phyloP scores from a whole-genome alignment of 441 rosid genomes.

The Pelargonium cotyledonis region DNA sequence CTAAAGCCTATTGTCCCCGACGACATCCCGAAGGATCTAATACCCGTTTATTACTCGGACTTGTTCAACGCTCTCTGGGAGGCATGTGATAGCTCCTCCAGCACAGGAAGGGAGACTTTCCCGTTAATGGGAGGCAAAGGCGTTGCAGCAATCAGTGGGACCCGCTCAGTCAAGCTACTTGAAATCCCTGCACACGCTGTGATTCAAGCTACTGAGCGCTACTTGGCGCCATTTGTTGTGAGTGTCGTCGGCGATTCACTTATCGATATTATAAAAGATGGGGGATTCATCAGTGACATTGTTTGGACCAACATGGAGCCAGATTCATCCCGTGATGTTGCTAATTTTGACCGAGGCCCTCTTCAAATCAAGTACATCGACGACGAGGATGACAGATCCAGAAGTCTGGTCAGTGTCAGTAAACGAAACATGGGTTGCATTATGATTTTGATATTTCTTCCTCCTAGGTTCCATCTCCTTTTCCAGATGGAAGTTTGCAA shows the following conservation, averaged over 20 bases:
- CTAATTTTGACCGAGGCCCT: conserved; percentile 30
- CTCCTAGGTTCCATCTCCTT: conserved; percentile 86
- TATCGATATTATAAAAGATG: conserved; percentile 47
- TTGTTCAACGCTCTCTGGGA: conserved; percentile 82
- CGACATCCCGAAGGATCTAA: conserved; percentile 39
- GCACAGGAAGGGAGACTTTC: conserved; percentile 75
- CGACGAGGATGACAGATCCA: conserved; percentile 41
- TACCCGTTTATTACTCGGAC: conserved; percentile 50
- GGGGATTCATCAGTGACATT: conserved; percentile 52
- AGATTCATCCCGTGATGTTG: conserved; percentile 31
- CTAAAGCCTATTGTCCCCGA: conserved; percentile 62
- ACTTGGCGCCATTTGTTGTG: conserved; percentile 67
- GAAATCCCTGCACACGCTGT: conserved; percentile 54
- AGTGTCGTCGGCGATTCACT: conserved; percentile 67
- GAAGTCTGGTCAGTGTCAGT: conserved; percentile 26
- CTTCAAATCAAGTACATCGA: conserved; percentile 66
- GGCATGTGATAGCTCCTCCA: conserved; percentile 66
- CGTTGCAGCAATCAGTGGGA: conserved; percentile 64
- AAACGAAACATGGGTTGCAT: conserved; percentile 64
- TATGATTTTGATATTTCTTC: conserved; percentile 68
- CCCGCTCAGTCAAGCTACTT: conserved; percentile 79
- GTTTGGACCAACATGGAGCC: conserved; percentile 43
- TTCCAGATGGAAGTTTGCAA: conserved; percentile 82
- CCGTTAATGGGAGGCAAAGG: conserved; percentile 75
- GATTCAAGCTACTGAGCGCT: conserved; percentile 44